Evolutionary conservation across 2,329 filamentous ascomycete species (phyloP).

Genomic region (Calonectria ilicicola): DNA sequence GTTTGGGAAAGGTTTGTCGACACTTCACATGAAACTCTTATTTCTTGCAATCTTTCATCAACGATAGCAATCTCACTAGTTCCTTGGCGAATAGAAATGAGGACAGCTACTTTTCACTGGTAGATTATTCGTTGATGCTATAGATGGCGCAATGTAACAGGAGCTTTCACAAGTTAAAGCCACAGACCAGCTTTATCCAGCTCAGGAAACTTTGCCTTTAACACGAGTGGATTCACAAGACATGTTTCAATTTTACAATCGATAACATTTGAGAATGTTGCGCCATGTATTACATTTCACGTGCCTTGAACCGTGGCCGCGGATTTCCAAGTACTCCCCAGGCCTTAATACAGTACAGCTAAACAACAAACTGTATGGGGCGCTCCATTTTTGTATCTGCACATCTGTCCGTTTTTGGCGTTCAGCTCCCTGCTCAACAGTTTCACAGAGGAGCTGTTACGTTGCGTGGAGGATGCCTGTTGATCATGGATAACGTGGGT

Average conservation of each 20-base stretch:
- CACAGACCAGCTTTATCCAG: background rate
- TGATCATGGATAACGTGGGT: background rate
- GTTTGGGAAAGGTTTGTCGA: background rate
- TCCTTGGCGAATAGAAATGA: no score
- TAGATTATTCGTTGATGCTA: background rate
- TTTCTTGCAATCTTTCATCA: background rate
- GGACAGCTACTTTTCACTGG: background rate
- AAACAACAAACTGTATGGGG: background rate
- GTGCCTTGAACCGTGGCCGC: background rate
- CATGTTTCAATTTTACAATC: background rate
- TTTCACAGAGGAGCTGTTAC: constrained; percentile 25
- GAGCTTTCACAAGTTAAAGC: background rate
- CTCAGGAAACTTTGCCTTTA: background rate
- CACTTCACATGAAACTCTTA: background rate
- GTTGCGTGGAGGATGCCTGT: constrained; percentile 1
- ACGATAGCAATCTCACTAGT: background rate
- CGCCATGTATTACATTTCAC: background rate
- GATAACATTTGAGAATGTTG: background rate
- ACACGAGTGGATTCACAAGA: constrained; percentile 3
- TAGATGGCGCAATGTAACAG: background rate
- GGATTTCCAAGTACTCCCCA: background rate
- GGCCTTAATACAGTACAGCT: background rate
- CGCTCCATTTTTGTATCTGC: background rate
- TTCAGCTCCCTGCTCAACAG: constrained; percentile 16
- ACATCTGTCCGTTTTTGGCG: constrained; percentile 13